These are phyloP conservation scores for Trichoderma pleuroti DNA, from an alignment of 2,329 filamentous ascomycete genomes.

Conservation along the genomic window DNA sequence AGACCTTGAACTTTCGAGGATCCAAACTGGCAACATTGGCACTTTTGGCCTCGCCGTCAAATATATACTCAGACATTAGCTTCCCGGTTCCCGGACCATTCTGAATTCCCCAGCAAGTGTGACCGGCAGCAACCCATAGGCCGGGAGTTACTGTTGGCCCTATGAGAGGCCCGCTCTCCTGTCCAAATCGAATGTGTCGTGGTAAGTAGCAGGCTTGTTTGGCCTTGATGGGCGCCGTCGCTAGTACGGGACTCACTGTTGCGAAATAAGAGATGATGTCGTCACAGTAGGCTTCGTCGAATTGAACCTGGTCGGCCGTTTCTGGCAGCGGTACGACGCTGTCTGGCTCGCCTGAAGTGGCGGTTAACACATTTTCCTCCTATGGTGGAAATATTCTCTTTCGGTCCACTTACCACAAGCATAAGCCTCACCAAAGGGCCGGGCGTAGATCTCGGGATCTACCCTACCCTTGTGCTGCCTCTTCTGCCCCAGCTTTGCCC, in stretches of 20 bases:
- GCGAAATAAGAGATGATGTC: constrained; percentile 78
- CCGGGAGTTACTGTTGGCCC: constrained; percentile 71
- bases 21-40: constrained; percentile 64
- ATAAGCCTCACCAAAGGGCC: constrained; percentile 86
- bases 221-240: constrained; percentile 64
- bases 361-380: neutral
- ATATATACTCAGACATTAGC: constrained; percentile 73
- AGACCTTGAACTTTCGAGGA: constrained; percentile 60
- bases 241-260: constrained; percentile 62
- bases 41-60: constrained; percentile 67
- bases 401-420: constrained; percentile 65
- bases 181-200: constrained; percentile 62
- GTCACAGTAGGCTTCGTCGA: constrained; percentile 73
- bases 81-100: constrained; percentile 87
- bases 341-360: constrained; percentile 67
- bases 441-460: constrained; percentile 89
- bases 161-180: constrained; percentile 66
- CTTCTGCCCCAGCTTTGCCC: constrained; percentile 45
- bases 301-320: constrained; percentile 69
- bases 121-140: constrained; percentile 77
- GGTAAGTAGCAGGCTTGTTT: constrained; percentile 94
- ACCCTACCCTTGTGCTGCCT: constrained; percentile 59
- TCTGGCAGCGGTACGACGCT: constrained; percentile 68
- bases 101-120: constrained; percentile 98
- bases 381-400: neutral